Conservation (phyloP, 495 filamentous ascomycete species). For the Trichoderma virens region DNA sequence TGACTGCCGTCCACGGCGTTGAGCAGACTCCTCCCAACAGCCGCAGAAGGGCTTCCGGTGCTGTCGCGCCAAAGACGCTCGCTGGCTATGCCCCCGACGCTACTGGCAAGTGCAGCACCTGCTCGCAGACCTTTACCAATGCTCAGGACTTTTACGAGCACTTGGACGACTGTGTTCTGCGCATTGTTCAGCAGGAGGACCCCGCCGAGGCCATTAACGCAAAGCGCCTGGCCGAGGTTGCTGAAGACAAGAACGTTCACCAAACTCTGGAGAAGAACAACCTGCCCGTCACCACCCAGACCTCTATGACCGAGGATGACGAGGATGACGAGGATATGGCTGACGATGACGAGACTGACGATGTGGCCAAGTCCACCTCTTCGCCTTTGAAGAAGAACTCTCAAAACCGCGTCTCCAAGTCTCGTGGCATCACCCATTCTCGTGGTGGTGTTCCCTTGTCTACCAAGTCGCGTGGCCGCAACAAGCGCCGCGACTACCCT, state of each 20-base stretch:
- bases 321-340: slow-evolving; percentile 52
- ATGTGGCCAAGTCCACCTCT: slow-evolving; percentile 23
- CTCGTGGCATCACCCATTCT: slow-evolving; percentile 50
- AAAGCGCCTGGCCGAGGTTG: slow-evolving; percentile 69
- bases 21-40: slow-evolving; percentile 96
- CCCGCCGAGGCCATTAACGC: slow-evolving; percentile 96
- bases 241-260: slow-evolving; percentile 71
- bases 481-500: slow-evolving; percentile 87
- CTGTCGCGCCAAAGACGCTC: slow-evolving; percentile 45
- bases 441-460: slow-evolving; percentile 53
- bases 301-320: slow-evolving; percentile 59
- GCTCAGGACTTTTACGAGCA: slow-evolving; percentile 99
- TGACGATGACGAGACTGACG: slow-evolving; percentile 36
- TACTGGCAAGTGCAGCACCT: slow-evolving; percentile 94
- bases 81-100: slow-evolving; percentile 61
- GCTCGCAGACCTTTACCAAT: slow-evolving; percentile 80
- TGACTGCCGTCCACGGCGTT: slow-evolving; percentile 89
- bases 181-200: slow-evolving; percentile 95
- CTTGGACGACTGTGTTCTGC: slow-evolving; percentile 95
- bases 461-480: slow-evolving; percentile 57
- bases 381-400: slow-evolving; percentile 28
- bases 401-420: slow-evolving; percentile 45
- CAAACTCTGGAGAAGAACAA: slow-evolving; percentile 78
- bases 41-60: slow-evolving; percentile 60
- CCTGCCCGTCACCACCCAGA: slow-evolving; percentile 51